Conservation (phyloP, 192 early-diverging fungal genomes). For the Globomyces pollinis-pini region DNA sequence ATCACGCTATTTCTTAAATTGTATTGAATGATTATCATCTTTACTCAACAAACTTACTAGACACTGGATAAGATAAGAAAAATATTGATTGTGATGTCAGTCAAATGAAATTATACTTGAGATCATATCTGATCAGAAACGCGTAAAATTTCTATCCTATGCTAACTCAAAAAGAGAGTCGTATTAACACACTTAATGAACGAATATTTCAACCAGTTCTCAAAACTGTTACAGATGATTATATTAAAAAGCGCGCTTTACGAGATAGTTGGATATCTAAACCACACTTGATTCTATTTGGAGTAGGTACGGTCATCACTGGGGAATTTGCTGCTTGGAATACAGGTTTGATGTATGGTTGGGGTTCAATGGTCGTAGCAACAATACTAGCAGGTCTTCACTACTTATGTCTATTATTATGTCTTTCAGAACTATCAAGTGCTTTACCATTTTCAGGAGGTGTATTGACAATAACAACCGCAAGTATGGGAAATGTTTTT, state of each 20-base stretch:
- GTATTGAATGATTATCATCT: no score
- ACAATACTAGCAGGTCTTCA: slow-evolving; percentile 1
- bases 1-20: no score
- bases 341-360: slow-evolving; percentile 12
- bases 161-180: no score
- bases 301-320: slow-evolving; percentile 9
- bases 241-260: neutral
- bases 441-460: slow-evolving; percentile 3
- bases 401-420: neutral
- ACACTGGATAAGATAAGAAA: no score
- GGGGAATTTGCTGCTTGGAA: slow-evolving; percentile 24
- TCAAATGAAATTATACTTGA: no score
- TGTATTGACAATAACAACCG: neutral
- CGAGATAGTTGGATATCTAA: neutral
- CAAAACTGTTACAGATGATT: neutral
- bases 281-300: neutral
- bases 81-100: no score
- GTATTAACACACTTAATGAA: no score
- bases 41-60: no score
- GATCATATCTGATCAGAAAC: no score
- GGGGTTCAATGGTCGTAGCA: slow-evolving; percentile 18
- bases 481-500: neutral
- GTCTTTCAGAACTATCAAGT: neutral
- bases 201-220: neutral
- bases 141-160: no score